Evolutionary conservation across 805 yeast genomes (phyloP), one percentile per base, ranked within the genome.

Genomic region (Zygosaccharomyces bisporus): DNA sequence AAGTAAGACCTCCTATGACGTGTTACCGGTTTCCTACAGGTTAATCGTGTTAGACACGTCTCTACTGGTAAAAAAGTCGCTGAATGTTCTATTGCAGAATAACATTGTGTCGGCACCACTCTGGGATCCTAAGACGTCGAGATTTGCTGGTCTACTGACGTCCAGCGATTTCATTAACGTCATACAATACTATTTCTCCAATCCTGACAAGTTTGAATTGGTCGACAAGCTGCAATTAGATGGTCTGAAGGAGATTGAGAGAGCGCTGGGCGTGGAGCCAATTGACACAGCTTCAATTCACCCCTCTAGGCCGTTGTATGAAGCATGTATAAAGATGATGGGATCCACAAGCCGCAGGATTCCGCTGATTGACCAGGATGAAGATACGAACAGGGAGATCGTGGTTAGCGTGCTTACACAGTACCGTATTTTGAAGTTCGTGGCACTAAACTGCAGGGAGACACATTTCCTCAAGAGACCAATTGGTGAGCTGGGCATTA

Each of bases 381-480:
- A 88, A 58, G 88, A 83, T 54, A 86, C 95, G 0, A 84, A 85
- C 58, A 74, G 96, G 57, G 98, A 93, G 64, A 89, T 93, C 58
- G 96, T 93, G 13, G 97, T 93, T 6, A 80, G 89, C 44, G 99
- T 93, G 41, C 74, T 93, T 59, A 93, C 99, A 1, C 99, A 93
- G 70, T 93, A 93, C 68, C 81, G 99, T 61, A 93, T 93, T 44
- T 73, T 93, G 58, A 91, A 95, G 67, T 93, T 93, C 62, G 96
- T 93, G 24, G 90, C 97, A 2, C 77, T 91, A 66, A 93, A 93
- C 67, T 93, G 99, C 69, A 89, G 88, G 63, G 98, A 93, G 64
- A 89, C 96, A 3, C 80, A 85, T 56, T 85, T 81, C 74, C 71
- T 93, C 45, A 70, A 82, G 54, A 80, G 82, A 54, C 95, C 96